Base-by-base conservation (phyloP, 2,329 filamentous ascomycete species). In the Xylaria multiplex region DNA sequence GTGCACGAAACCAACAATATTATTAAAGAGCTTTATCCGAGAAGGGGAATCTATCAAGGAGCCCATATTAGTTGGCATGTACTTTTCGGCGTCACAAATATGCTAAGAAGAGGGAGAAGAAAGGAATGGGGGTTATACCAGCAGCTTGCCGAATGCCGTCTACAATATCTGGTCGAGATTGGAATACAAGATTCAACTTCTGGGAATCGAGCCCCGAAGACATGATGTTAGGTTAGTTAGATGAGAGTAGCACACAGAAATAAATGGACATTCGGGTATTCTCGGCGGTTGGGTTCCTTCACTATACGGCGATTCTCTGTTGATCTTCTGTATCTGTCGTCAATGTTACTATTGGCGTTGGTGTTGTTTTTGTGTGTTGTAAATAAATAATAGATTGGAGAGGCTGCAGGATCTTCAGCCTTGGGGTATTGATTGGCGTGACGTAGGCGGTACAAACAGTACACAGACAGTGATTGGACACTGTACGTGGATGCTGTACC, bases 131-230 rank as follows among this genome's bases (percentile, higher is more conserved):
- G 14, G 56, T 69, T 79, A 68, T 79, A 87, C 85, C 85, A 30
- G 86, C 85, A 65, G 83, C 83, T 69, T 80, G 77, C 65, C 82
- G 78, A 72, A 90, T 88, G 63, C 80, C 81, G 13, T 82, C 75
- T 19, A 89, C 72, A 65, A 89, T 84, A 69, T 89, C 86, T 6
- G 85, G 85, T 55, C 86, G 81, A 45, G 84, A 80, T 63, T 83
- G 77, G 74, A 90, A 88, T 69, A 88, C 82, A 62, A 80, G 77
- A 66, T 78, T 79, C 61, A 88, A 79, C 73, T 79, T 83, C 74
- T 86, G 77, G 65, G 75, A 77, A 71, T 88, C 85, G 48, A 88
- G 82, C 60, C 76, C 71, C 62, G 76, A 73, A 59, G 80, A 72
- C 82, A 84, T 85, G 68, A 49, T 75, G 59, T 7, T 35, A 19